These are phyloP conservation scores for Fusarium nanum DNA, from an alignment of 2,329 filamentous ascomycete species.

Conservation along the genomic window DNA sequence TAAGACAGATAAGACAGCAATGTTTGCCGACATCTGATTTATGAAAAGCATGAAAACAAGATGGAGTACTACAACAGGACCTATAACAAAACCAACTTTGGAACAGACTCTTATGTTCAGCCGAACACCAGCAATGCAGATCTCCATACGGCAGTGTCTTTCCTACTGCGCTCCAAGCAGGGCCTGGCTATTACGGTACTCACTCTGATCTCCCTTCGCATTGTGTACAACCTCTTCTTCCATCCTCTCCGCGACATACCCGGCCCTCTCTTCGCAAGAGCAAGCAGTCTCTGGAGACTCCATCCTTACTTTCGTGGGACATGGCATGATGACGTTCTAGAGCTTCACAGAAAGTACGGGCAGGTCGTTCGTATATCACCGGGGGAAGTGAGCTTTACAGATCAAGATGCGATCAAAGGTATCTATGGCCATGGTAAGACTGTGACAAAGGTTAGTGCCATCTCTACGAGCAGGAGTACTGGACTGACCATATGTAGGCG, in stretches of 20 bases:
- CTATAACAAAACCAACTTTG: neutral
- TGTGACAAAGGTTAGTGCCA: neutral
- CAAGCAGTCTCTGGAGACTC: constrained; percentile 7
- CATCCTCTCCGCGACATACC: constrained; percentile 10
- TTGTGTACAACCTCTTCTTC: neutral
- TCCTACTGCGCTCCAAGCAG: neutral
- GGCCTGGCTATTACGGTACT: neutral
- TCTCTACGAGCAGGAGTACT: accelerated
- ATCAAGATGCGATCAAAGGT: neutral
- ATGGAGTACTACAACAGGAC: neutral
- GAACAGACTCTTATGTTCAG: neutral
- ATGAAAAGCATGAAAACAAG: neutral
- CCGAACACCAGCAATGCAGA: neutral
- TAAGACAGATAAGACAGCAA: neutral
- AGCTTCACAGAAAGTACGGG: constrained; percentile 15
- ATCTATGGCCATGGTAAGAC: constrained; percentile 23
- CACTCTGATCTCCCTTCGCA: neutral
- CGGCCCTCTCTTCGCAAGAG: constrained; percentile 4
- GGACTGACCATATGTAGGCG: neutral
- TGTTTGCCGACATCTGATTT: accelerated
- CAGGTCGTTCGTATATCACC: constrained; percentile 25
- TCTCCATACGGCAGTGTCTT: neutral
- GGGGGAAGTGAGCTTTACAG: constrained; percentile 18
- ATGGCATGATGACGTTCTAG: constrained; percentile 18
- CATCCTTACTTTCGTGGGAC: constrained; percentile 19